phyloP scores from a whole-genome alignment of 257 asterid species.

The Lycium ferocissimum region DNA sequence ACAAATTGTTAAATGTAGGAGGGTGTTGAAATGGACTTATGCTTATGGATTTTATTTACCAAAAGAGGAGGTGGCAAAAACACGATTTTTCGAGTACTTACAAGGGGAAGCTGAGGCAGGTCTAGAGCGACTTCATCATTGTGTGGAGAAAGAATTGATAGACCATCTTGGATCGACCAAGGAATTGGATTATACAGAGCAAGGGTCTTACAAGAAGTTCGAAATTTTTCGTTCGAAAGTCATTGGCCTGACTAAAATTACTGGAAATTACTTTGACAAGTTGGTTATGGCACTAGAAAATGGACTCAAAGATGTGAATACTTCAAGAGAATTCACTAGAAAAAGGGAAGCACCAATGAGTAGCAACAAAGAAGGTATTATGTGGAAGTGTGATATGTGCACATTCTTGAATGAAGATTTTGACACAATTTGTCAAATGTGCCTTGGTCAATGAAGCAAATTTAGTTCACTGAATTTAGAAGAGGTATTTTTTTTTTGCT shows the following conservation, averaged over 20 bases:
- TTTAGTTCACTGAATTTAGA: background rate
- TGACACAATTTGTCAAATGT: background rate
- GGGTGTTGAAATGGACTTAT: constrained; percentile 58
- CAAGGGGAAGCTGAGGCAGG: constrained; percentile 52
- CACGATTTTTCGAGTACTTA: constrained; percentile 42
- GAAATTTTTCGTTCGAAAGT: background rate
- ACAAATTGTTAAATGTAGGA: constrained; percentile 60
- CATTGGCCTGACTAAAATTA: background rate
- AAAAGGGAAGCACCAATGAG: background rate
- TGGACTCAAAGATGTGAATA: constrained; percentile 26
- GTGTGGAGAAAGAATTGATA: constrained; percentile 44
- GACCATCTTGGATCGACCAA: background rate
- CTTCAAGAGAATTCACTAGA: background rate
- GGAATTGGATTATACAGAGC: background rate
- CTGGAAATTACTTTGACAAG: constrained; percentile 29
- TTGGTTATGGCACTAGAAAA: constrained; percentile 35
- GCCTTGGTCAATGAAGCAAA: background rate
- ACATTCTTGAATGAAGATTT: background rate
- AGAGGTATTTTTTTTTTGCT: background rate
- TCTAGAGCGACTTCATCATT: constrained; percentile 57
- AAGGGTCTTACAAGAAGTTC: background rate
- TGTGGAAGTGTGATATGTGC: background rate
- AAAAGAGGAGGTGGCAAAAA: constrained; percentile 2
- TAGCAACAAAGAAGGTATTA: background rate
- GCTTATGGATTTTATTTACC: constrained; percentile 49